Evolutionary conservation across 176 grass and related monocot species (phyloP).

Genomic region (Triticum urartu): DNA sequence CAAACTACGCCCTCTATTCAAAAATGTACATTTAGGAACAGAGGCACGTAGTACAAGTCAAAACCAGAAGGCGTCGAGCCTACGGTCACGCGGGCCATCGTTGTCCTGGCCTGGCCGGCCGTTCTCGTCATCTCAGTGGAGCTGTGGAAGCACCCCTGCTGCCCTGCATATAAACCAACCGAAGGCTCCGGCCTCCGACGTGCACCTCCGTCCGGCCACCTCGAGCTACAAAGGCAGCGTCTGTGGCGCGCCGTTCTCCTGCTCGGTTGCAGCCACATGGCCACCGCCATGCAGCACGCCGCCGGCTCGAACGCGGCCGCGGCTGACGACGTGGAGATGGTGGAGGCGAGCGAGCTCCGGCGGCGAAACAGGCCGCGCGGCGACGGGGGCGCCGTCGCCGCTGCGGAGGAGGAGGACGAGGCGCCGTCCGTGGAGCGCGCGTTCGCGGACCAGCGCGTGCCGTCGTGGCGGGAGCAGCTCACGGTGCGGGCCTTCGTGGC

Average conservation of each 20-base stretch:
- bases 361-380: conserved; percentile 14
- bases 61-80: not conserved
- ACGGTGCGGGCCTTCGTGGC: conserved; percentile 65
- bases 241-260: not conserved
- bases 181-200: not conserved
- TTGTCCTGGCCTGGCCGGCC: not conserved
- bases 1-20: too few relatives aligned
- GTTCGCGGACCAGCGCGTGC: conserved; percentile 49
- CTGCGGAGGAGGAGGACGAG: not conserved
- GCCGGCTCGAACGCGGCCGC: conserved; percentile 11
- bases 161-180: not conserved
- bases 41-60: too few relatives aligned
- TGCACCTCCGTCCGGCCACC: not conserved
- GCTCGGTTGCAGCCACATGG: conserved; percentile 2
- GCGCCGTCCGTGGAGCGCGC: conserved; percentile 32
- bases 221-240: not conserved
- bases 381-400: not conserved
- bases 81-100: not conserved
- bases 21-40: too few relatives aligned
- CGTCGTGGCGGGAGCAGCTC: conserved; percentile 71
- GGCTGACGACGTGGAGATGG: conserved; percentile 36
- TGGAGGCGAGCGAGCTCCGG: conserved; percentile 36
- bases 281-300: not conserved
- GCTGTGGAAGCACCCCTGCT: not conserved
- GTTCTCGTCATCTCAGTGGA: not conserved